Conservation (phyloP, 2,329 filamentous ascomycete genomes). For the Aaosphaeria arxii region DNA sequence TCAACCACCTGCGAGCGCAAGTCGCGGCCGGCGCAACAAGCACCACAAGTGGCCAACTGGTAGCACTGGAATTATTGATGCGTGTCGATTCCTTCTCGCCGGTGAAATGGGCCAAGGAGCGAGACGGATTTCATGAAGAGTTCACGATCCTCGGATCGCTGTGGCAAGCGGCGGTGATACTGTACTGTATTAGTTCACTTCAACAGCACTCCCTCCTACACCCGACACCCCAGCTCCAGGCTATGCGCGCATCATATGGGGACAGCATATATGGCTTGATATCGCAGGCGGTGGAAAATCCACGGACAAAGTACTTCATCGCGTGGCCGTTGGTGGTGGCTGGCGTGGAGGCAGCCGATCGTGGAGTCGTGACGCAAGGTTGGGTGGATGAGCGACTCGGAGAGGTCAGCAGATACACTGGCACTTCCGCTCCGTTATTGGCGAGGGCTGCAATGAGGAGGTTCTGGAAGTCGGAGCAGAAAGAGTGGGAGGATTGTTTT, state of each 20-base stretch:
- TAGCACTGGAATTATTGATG: not conserved
- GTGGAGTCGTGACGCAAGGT: slow-evolving; percentile 9
- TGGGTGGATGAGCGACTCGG: slow-evolving; percentile 18
- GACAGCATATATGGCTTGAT: not conserved
- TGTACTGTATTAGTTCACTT: slow-evolving; percentile 28
- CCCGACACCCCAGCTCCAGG: not conserved
- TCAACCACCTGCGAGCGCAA: slow-evolving; percentile 8
- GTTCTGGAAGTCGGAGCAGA: slow-evolving; percentile 20
- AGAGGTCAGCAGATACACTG: slow-evolving; percentile 14
- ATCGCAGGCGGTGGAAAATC: not conserved
- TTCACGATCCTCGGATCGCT: slow-evolving; percentile 22
- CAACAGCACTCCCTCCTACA: slow-evolving; percentile 8
- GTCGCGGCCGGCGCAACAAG: no score
- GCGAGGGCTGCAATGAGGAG: slow-evolving; percentile 15
- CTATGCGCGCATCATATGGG: not conserved
- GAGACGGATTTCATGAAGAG: slow-evolving; percentile 6
- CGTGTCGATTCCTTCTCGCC: slow-evolving; percentile 10
- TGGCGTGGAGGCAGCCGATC: slow-evolving; percentile 22
- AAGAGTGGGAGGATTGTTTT: slow-evolving; percentile 30
- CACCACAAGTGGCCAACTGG: not conserved
- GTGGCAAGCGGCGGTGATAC: slow-evolving; percentile 19
- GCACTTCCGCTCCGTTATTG: slow-evolving; percentile 20
- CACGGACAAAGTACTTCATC: slow-evolving; percentile 6
- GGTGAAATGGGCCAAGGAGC: slow-evolving; percentile 23
- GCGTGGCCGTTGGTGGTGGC: slow-evolving; percentile 24